Base-by-base conservation (phyloP, 352 stramenopile species). In the Pythium diclinum region DNA sequence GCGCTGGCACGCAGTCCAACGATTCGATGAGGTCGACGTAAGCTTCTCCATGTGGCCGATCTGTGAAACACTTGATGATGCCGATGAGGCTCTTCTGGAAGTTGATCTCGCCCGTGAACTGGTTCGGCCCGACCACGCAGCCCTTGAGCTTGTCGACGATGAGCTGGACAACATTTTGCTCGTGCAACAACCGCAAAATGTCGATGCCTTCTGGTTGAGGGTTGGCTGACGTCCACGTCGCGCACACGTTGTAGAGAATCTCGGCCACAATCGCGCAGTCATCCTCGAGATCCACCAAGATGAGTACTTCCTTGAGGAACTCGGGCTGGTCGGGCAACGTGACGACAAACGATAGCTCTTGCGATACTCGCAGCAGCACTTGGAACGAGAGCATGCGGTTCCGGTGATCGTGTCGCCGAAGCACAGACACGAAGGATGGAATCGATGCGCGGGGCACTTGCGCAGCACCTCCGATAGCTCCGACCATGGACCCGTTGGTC, bases 41-140 rank as follows among this genome's bases (percentile, higher is more conserved):
- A 1, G 62, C 36, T 14, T 8, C 13, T 65, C 71, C 10, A 72
- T 68, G 74, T 0, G 81, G 85, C 33, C 78, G 69, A 1, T 83
- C 78, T 21, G 81, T 91, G 59, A 87, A 93, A 63, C 74, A 88
- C 72, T 88, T 93, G 21, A 77, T 77, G 60, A 94, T 92, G 23
- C 80, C 77, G 32, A 94, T 67, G 25, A 94, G 49, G 57, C 85
- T 89, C 58, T 80, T 83, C 69, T 93, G 83, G 55, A 88, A 93
- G 14, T 83, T 88, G 51, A 93, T 86, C 48, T 93, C 84, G 30
- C 84, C 84, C 28, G 83, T 74, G 32, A 93, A 87, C 56, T 91
- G 81, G 28, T 85, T 81, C 23, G 78, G 73, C 2, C 82, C 76
- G 23, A 88, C 55, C 4, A 93, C 76, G 16, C 84, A 93, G 3